Base-by-base conservation (phyloP, 257 asterid species). In the Forsythia viridissima region DNA sequence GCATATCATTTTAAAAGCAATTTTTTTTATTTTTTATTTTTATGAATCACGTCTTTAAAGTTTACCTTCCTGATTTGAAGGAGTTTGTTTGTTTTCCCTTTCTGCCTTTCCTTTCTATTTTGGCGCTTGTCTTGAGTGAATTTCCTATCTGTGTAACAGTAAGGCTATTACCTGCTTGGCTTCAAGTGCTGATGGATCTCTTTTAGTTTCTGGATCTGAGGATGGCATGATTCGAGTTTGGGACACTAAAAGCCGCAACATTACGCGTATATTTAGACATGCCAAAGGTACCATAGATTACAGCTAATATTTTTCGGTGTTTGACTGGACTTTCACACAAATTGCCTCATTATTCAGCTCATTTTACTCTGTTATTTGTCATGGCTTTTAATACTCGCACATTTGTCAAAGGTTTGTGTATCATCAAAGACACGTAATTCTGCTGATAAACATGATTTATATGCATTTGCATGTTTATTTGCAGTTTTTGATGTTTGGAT, bases 221-320 rank as follows among this genome's bases (percentile, higher is more conserved):
- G 97, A 96, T 87, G 99, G 98, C 76, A 86, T 89, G 92, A 76
- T 95, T 80, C 90, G 97, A 82, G 91, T 93, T 75, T 95, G 97
- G 98, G 91, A 95, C 81, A 90, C 97, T 42, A 89, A 84, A 83
- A 88, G 88, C 59, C 84, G 85, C 74, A 93, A 85, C 82, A 91
- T 90, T 42, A 61, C 70, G 79, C 99, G 95, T 5, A 84, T 85
- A 72, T 85, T 91, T 51, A 90, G 85, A 82, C 96, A 92, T 69
- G 80, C 95, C 52, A 93, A 93, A 90, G 99, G 99, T 92, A 88
- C 52, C 38, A 21, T 18, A 15, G 16, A 63, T 30, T 66, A 8
- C 59, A 24, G 75, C 46, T 72, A 18, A 30, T 77, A 42, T 65
- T 20, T 70, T 46, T 57, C 18, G 40, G 71, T 65, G 42, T 6